Base-by-base conservation (phyloP, 2,329 filamentous ascomycete species). In the Capronia epimyces region DNA sequence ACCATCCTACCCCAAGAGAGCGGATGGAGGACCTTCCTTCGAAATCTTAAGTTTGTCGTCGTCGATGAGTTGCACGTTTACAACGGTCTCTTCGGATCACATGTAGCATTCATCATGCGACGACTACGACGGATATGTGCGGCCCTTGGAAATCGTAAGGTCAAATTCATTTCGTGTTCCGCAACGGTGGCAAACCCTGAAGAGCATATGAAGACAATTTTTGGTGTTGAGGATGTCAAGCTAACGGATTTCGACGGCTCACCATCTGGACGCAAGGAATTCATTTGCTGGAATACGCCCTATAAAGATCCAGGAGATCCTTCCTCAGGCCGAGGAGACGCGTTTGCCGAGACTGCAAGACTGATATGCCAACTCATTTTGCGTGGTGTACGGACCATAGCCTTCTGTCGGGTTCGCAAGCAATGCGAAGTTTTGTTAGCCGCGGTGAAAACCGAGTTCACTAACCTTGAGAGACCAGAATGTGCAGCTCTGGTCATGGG, bases 261-360 rank as follows among this genome's bases (percentile, higher is more conserved):
- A 0, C 93, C 93, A 0, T 89, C 89, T 4, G 89, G 91, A 0
- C 78, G 89, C 18, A 97, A 97, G 65, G 91, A 97, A 63, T 97
- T 97, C 51, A 65, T 98, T 5, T 97, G 90, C 67, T 98, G 93
- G 93, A 97, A 98, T 62, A 96, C 91, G 0, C 93, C 93, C 0
- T 95, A 82, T 68, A 94, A 89, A 66, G 91, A 96, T 60, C 89
- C 91, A 0, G 79, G 77, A 1, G 91, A 97, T 67, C 87, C 89
- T 7, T 82, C 86, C 0, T 95, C 88, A 61, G 91, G 93, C 1
- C 81, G 93, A 51, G 88, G 87, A 12, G 88, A 88, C 65, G 83
- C 84, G 2, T 82, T 94, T 66, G 78, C 81, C 3, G 91, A 98
- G 69, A 86, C 88, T n/a, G 89, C 93, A 1, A 83, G 87, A 37